These are phyloP conservation scores for Choiromyces venosus DNA, from an alignment of 495 filamentous ascomycete genomes.

Conservation along the genomic window DNA sequence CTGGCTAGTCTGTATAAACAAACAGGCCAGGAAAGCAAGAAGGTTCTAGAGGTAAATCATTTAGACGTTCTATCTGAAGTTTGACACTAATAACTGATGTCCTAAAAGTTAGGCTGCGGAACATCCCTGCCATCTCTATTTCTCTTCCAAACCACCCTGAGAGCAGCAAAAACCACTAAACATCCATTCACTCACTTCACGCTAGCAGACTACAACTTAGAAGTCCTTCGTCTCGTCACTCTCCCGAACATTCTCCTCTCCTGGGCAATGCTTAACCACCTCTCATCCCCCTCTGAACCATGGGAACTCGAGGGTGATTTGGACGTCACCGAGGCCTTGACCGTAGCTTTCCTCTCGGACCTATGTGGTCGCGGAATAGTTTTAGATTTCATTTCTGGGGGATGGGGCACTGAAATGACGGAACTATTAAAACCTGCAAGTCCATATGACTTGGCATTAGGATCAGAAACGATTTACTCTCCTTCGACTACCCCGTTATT, in stretches of 20 bases:
- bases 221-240: constrained; percentile 79
- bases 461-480: constrained; percentile 93
- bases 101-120: constrained; percentile 72
- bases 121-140: constrained; percentile 78
- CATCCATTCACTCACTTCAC: constrained; percentile 62
- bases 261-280: constrained; percentile 57
- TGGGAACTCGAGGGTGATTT: constrained; percentile 55
- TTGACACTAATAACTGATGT: background rate
- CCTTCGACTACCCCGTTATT: constrained; percentile 68
- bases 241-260: constrained; percentile 80
- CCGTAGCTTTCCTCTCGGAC: constrained; percentile 56
- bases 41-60: constrained; percentile 68
- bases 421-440: constrained; percentile 48
- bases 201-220: constrained; percentile 83
- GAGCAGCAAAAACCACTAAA: constrained; percentile 25
- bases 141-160: constrained; percentile 67
- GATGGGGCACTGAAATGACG: constrained; percentile 69
- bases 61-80: background rate
- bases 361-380: constrained; percentile 54
- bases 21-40: constrained; percentile 38
- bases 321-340: constrained; percentile 61
- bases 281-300: constrained; percentile 18
- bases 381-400: constrained; percentile 72
- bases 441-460: constrained; percentile 56
- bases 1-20: constrained; percentile 44